A percentile compares a stretch with the other conserved stretches of the same genome.
Evolutionary conservation across 768 basidiomycete genomes (phyloP).

Genomic region (Heimioporus sp.): DNA sequence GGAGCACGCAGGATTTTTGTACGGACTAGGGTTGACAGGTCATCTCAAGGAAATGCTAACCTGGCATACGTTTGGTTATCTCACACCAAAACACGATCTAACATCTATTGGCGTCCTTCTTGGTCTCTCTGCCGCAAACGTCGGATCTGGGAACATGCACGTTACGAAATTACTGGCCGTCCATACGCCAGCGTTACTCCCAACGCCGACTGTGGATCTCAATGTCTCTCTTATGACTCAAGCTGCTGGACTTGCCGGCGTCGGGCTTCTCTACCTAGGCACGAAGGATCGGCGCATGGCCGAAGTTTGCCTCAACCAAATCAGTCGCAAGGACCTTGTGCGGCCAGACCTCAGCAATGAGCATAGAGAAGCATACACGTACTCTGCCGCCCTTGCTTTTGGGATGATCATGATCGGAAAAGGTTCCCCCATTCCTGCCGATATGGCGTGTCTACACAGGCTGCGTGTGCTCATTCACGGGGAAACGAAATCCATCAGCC

Average conservation of each 20-base stretch:
- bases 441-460: constrained; percentile 63
- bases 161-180: constrained; percentile 91
- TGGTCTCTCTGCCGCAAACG: constrained; percentile 88
- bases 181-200: constrained; percentile 90
- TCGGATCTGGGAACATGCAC: constrained; percentile 81
- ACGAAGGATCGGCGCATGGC: constrained; percentile 89
- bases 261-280: constrained; percentile 89
- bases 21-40: constrained; percentile 89
- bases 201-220: constrained; percentile 81
- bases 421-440: constrained; percentile 76
- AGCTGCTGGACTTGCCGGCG: constrained; percentile 80
- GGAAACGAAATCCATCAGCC: constrained; percentile 44
- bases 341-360: constrained; percentile 85
- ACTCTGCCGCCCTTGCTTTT: constrained; percentile 85
- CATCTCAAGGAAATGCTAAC: constrained; percentile 88
- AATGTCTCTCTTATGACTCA: constrained; percentile 91
- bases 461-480: constrained; percentile 79
- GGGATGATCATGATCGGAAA: constrained; percentile 96
- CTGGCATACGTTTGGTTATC: constrained; percentile 94
- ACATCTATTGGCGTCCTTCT: constrained; percentile 93
- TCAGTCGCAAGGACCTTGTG: constrained; percentile 72
- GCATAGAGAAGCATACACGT: constrained; percentile 89
- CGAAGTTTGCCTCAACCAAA: constrained; percentile 84
- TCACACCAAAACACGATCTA: constrained; percentile 94
- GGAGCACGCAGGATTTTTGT: constrained; percentile 94